A percentile compares a stretch with the other conserved stretches of the same genome.
phyloP scores from a whole-genome alignment of 805 yeast genomes.

The Candida peoriensis region DNA sequence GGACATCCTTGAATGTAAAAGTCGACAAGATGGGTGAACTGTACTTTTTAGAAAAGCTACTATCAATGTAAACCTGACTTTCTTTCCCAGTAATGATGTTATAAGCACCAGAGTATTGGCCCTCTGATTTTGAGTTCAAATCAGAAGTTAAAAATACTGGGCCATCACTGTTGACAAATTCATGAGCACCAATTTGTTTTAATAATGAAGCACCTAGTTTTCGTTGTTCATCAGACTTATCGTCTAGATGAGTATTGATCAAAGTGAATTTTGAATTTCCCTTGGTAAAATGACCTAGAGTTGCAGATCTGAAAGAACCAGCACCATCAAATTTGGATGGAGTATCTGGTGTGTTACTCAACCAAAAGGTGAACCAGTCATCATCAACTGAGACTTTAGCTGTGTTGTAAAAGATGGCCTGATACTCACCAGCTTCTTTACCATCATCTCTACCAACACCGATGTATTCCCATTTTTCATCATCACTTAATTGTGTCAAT shows the following conservation, averaged over 20 bases:
- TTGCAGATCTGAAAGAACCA: constrained; percentile 34
- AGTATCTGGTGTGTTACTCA: constrained; percentile 33
- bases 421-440: constrained; percentile 33
- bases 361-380: constrained; percentile 38
- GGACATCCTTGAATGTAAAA: constrained; percentile 27
- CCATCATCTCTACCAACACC: constrained; percentile 48
- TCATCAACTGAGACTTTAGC: constrained; percentile 25
- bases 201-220: constrained; percentile 10
- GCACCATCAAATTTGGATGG: constrained; percentile 39
- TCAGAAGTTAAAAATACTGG: constrained; percentile 40
- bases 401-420: constrained; percentile 36
- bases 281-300: constrained; percentile 28
- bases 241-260: constrained; percentile 39
- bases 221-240: constrained; percentile 29
- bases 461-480: constrained; percentile 25
- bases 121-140: constrained; percentile 30
- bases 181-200: constrained; percentile 31
- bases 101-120: constrained; percentile 9
- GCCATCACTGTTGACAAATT: constrained; percentile 26
- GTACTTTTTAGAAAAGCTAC: constrained; percentile 18
- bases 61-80: constrained; percentile 13
- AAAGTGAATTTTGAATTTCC: constrained; percentile 25
- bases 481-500: constrained; percentile 17
- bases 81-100: constrained; percentile 6
- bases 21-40: constrained; percentile 8